Evolutionary conservation across 148 eudicot species (phyloP), one percentile per base, ranked within the genome.

Genomic region (Chenopodium album): DNA sequence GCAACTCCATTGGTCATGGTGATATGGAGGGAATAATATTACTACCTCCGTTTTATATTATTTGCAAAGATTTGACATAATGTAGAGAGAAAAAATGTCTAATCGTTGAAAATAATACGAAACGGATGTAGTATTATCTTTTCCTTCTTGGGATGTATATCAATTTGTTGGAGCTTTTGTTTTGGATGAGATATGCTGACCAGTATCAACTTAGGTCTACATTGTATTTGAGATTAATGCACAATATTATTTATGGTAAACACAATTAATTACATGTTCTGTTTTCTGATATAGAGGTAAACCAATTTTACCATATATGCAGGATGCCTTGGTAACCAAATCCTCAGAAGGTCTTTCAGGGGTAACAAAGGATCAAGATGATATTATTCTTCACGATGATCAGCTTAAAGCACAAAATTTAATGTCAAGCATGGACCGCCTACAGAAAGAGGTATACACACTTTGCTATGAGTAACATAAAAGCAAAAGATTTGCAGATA

Each of bases 391-490:
- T 82, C 79, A 71, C 47, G 66, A 83, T 54, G 86, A 87, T 71
- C 89, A 86, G 83, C 82, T 88, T 47, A 87, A 85, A 82, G 82
- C 89, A 23, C 83, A 84, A 81, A 86, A 78, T 64, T 82, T 96
- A 83, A 88, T 77, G 85, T 94, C 94, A 72, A 89, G 92, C 90
- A 90, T 96, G 87, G 93, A 94, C 76, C 91, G 90, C 64, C 82
- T 96, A 76, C 94, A 90, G 11, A 89, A 91, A 84, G 97, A 94
- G 98, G 99, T 96, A 96, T 66, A 37, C 19, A 0, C 32, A n/a
- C 31, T 66, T 46, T 63, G 0, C 37, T 26, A 41, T 73, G 9
- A 41, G 48, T 66, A 4, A 71, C 44, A 41, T 60, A 7, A 60
- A 31, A 12, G 50, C 65, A 50, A 31, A 69, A 8, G 46, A 74